Evolutionary conservation across 169 alveolate genomes (phyloP), one percentile per base, ranked within the genome.

Genomic region (Besnoitia besnoiti): DNA sequence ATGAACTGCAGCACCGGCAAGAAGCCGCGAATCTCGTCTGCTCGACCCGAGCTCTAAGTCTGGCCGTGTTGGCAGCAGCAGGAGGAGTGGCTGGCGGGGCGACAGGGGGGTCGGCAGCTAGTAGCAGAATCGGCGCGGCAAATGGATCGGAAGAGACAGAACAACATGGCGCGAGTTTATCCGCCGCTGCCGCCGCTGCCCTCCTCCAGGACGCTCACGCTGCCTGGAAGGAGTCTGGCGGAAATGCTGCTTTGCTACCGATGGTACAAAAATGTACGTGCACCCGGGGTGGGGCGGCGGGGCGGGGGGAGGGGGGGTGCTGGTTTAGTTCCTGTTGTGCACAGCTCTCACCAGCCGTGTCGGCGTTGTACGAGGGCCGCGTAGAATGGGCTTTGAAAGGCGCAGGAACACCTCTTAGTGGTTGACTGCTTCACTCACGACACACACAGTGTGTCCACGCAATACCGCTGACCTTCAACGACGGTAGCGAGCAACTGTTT

Each of bases 121-220:
- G 30, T 21, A 0, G 33, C 12, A 19, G n/a, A 55, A 16, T 39
- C 40, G 82, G 82, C 3, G 82, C 44, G 2, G 82, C 44, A n/a
- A n/a, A 73, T 16, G 82, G 44, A 3, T 39, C 47, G 44, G 47
- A 37, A 42, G 39, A 35, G 39, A 73, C 82, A 0, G 82, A n/a
- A 3, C 47, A 1, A n/a, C 8, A 39, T 24, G 44, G 44, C 2
- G 82, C 82, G n/a, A 73, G 46, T 42, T 30, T 73, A 16, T 73
- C 82, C 12, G 82, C 82, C 1, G 82, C 82, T 73, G 82, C 82
- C 8, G 82, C 82, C 39, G 82, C 82, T 30, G 82, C 82, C 82
- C 46, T 73, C 47, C 46, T 73, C 19, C 82, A 73, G 46, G 82
- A 73, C 82, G 82, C 82, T 39, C 82, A 73, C 46, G 82, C 82